A percentile compares a stretch with the other conserved stretches of the same genome.
phyloP scores from a whole-genome alignment of 176 grass and related monocot genomes.

The Juncus effusus region DNA sequence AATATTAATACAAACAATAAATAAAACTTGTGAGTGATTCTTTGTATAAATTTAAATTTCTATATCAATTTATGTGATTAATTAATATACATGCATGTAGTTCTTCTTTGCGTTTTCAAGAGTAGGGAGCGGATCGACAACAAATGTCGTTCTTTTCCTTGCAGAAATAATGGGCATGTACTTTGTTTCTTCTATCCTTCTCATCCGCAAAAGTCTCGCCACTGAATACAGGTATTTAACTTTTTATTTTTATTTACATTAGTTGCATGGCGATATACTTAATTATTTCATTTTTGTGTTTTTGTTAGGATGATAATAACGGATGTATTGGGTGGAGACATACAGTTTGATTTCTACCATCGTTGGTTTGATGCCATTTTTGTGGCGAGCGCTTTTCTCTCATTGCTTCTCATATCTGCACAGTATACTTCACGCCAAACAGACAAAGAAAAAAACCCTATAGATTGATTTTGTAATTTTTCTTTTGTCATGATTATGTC shows the following conservation, averaged over 20 bases:
- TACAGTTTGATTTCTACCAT: constrained; percentile 98
- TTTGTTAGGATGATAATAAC: constrained; percentile 83
- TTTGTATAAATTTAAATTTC: too few species aligned
- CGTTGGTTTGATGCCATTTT: constrained; percentile 99
- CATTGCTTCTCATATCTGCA: constrained; percentile 84
- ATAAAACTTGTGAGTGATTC: too few species aligned
- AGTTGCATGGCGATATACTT: neutral
- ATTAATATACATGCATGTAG: constrained; percentile 32
- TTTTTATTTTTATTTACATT: constrained; percentile 3
- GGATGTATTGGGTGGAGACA: constrained; percentile 89
- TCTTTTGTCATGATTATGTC: too few species aligned
- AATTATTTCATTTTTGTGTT: constrained; percentile 3
- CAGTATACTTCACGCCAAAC: constrained; percentile 87
- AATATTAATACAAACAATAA: too few species aligned
- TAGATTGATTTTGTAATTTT: constrained; percentile 45
- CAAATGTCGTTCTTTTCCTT: constrained; percentile 94
- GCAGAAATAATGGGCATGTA: constrained; percentile 99
- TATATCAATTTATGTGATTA: too few species aligned
- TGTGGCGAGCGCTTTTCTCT: constrained; percentile 87
- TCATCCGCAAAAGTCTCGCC: constrained; percentile 94
- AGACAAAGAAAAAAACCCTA: constrained; percentile 96
- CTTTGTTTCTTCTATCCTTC: constrained; percentile 96
- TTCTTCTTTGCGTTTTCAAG: constrained; percentile 99
- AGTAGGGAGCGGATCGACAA: constrained; percentile 88
- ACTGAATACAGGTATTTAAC: constrained; percentile 79